These are phyloP conservation scores for Pythium oligandrum DNA, from an alignment of 352 stramenopile genomes.

Conservation along the genomic window DNA sequence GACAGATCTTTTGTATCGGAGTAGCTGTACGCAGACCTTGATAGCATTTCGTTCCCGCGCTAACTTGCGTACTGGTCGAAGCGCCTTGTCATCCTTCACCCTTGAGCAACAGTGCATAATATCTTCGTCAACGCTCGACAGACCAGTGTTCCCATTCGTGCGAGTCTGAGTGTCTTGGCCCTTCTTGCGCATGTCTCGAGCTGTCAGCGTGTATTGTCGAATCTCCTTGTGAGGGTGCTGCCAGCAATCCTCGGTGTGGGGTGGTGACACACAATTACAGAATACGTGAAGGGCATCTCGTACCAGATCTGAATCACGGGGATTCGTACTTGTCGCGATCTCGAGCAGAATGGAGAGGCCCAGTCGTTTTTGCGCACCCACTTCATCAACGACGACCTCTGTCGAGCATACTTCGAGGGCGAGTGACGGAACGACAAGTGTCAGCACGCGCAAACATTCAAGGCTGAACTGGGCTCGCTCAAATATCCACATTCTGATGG, in stretches of 20 bases:
- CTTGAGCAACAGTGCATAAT: constrained; percentile 39
- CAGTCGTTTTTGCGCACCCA: constrained; percentile 26
- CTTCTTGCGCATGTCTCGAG: constrained; percentile 55
- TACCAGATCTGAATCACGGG: constrained; percentile 68
- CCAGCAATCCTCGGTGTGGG: constrained; percentile 76
- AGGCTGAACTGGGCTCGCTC: constrained; percentile 80
- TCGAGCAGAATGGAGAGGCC: constrained; percentile 76
- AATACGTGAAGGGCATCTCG: constrained; percentile 70
- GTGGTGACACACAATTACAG: constrained; percentile 80
- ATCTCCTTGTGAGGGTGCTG: constrained; percentile 84
- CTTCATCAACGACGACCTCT: constrained; percentile 54
- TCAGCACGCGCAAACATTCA: constrained; percentile 69
- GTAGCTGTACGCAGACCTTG: constrained; percentile 83
- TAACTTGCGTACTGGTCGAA: constrained; percentile 67
- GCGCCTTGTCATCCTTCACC: constrained; percentile 58
- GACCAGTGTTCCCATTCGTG: too few species aligned
- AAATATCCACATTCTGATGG: constrained; percentile 63
- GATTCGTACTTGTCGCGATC: constrained; percentile 67
- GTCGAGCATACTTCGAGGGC: constrained; percentile 74
- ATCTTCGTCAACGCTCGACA: too few species aligned
- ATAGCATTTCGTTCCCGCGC: constrained; percentile 79
- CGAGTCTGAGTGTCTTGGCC: constrained; percentile 4
- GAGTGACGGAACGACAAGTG: constrained; percentile 62
- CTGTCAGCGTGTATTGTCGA: constrained; percentile 71
- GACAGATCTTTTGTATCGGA: constrained; percentile 84